Base-by-base conservation (phyloP, 192 early-diverging fungal genomes). In the Rhizoclosmatium sp. region DNA sequence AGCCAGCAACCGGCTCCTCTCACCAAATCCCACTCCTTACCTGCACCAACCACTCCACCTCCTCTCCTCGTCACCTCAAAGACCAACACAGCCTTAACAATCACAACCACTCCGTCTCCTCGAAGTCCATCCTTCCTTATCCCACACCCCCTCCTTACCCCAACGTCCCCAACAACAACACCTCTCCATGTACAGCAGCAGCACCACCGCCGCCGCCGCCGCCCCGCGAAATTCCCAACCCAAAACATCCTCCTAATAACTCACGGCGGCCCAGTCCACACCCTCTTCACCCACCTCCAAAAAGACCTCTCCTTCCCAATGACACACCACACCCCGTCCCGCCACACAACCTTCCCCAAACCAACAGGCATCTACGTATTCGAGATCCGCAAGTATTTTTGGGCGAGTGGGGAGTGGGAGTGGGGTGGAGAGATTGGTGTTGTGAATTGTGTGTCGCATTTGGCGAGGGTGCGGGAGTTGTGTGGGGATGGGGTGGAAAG, bases 391-490 rank as follows among this genome's bases (percentile, higher is more conserved):
- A 85, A 85, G 49, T 31, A 72, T 45, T 80, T 74, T 47, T 69
- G 69, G 45, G 4, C n/a, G 16, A 76, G 80, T 45, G 86, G 84
- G 0, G 80, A 74, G 48, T 87, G 85, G 65, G 85, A 87, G 67
- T 88, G 83, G 83, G 65, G 82, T 40, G 87, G 87, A 2, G 41
- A 64, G 39, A 45, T 88, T 21, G 76, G 14, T n/a, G 40, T 62
- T 61, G 80, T 82, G 84, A 88, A 88, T 58, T 65, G 79, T 70
- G 83, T 88, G 21, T 60, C 80, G 40, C 87, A 88, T 69, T 51
- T 85, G 68, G 85, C 85, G 1, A 77, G 61, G 39, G 62, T 82
- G 75, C 67, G 16, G 1, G 47, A 70, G 67, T 44, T 45, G 46
- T 47, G 44, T 41, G 58, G 77, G 9, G 45, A 39, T 10, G 73